Percentiles rank a stretch among this genome's conserved stretches.
These are phyloP conservation scores for Baudoinia panamericana DNA, from an alignment of 495 filamentous ascomycete species.

Conservation along the genomic window DNA sequence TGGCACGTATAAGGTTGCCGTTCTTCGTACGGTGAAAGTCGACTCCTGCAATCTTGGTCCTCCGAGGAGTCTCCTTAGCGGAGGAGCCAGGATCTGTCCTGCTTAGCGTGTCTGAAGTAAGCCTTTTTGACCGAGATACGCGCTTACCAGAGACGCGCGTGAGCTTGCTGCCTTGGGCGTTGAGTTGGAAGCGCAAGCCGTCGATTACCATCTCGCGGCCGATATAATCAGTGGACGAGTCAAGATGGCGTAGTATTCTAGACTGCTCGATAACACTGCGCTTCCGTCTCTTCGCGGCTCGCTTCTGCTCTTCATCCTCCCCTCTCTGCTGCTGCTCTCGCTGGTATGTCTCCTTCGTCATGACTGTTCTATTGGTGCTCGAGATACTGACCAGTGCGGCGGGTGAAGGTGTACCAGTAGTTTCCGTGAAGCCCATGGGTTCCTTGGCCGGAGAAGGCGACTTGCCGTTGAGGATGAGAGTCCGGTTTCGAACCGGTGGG, in stretches of 20 bases:
- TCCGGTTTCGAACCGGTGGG: conserved; percentile 49
- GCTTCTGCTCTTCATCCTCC: conserved; percentile 51
- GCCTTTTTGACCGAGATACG: conserved; percentile 1
- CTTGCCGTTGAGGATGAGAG: conserved; percentile 56
- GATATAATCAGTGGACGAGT: conserved; percentile 23
- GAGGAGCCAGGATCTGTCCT: conserved; percentile 48
- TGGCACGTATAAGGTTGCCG: conserved; percentile 75
- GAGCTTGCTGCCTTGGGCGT: conserved; percentile 74
- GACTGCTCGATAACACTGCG: conserved; percentile 6
- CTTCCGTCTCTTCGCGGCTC: conserved; percentile 28
- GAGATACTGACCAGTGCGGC: conserved; percentile 61
- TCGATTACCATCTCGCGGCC: conserved; percentile 60
- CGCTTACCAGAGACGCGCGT: conserved; percentile 57
- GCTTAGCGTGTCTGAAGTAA: background rate
- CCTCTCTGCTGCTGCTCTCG: conserved; percentile 44
- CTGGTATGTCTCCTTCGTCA: conserved; percentile 73
- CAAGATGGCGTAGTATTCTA: conserved; percentile 33
- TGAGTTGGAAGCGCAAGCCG: conserved; percentile 62
- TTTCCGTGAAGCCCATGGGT: background rate
- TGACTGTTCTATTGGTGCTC: conserved; percentile 78
- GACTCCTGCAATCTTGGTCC: conserved; percentile 64
- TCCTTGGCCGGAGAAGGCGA: background rate
- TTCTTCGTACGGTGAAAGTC: conserved; percentile 80
- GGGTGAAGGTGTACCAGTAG: conserved; percentile 5
- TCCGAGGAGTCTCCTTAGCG: conserved; percentile 63